Conservation (phyloP, 1,284 basidiomycete species). For the Singerocomus inundabilis region DNA sequence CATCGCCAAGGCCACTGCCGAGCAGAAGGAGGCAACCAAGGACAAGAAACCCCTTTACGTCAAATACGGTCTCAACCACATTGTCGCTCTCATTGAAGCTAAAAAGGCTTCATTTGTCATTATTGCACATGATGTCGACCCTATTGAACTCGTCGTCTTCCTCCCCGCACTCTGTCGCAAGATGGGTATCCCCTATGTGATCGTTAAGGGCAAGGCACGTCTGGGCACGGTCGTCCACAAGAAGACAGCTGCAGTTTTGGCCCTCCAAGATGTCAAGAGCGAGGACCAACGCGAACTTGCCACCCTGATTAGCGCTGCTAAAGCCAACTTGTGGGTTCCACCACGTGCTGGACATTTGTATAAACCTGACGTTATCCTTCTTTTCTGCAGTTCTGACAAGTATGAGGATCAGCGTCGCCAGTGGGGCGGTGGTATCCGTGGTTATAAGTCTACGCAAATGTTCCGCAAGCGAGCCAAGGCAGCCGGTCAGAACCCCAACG, state of each 20-base stretch:
- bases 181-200: conserved; percentile 98
- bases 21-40: conserved; percentile 74
- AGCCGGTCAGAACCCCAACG: conserved; percentile 62
- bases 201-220: conserved; percentile 97
- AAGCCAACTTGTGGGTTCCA: conserved; percentile 87
- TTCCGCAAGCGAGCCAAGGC: conserved; percentile 94
- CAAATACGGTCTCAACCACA: conserved; percentile 98
- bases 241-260: conserved; percentile 93
- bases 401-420: conserved; percentile 88
- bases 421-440: conserved; percentile 97
- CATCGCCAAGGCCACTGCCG: conserved; percentile 74
- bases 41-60: conserved; percentile 94
- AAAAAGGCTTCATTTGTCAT: conserved; percentile 98
- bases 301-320: conserved; percentile 89
- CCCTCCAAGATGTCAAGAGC: conserved; percentile 90
- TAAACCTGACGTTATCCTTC: conserved; percentile 7
- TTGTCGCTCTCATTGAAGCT: conserved; percentile 91
- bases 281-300: conserved; percentile 95
- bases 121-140: conserved; percentile 98
- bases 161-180: conserved; percentile 97
- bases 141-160: conserved; percentile 98
- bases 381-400: conserved; percentile 78
- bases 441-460: conserved; percentile 91
- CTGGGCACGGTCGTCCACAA: conserved; percentile 97
- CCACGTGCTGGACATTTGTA: not conserved